phyloP scores from a whole-genome alignment of 2,329 filamentous ascomycete genomes.

The Colletotrichum sp. region DNA sequence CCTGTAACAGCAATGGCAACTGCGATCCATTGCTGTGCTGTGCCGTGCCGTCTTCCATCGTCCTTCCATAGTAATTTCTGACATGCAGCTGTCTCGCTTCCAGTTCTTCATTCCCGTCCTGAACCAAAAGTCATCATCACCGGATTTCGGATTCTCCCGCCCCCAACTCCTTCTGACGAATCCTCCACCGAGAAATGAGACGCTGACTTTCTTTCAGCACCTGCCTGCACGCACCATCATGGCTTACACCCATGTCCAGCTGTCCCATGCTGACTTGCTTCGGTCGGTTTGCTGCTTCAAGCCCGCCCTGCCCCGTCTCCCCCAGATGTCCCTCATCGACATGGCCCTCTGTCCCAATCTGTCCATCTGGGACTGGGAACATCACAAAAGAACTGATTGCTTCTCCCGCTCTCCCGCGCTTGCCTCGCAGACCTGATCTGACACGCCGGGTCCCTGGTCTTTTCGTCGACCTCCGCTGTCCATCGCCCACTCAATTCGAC shows the following conservation, averaged over 20 bases:
- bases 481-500: neutral
- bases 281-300: neutral
- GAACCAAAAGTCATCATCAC: neutral
- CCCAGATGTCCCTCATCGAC: neutral
- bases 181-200: neutral
- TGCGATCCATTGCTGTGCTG: neutral
- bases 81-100: neutral
- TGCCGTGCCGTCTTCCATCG: neutral
- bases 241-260: neutral
- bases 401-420: neutral
- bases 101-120: neutral
- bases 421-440: constrained; percentile 2
- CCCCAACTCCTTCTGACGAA: neutral
- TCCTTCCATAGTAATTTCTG: neutral
- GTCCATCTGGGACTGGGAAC: neutral
- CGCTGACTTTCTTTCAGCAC: neutral
- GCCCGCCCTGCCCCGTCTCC: neutral
- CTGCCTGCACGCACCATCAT: neutral
- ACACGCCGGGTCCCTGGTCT: neutral
- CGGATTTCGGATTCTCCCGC: neutral
- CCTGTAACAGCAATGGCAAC: neutral
- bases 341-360: neutral
- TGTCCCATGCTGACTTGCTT: neutral
- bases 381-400: neutral
- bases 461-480: neutral